phyloP scores from a whole-genome alignment of 805 yeast species.

The Saturnispora sanitii region DNA sequence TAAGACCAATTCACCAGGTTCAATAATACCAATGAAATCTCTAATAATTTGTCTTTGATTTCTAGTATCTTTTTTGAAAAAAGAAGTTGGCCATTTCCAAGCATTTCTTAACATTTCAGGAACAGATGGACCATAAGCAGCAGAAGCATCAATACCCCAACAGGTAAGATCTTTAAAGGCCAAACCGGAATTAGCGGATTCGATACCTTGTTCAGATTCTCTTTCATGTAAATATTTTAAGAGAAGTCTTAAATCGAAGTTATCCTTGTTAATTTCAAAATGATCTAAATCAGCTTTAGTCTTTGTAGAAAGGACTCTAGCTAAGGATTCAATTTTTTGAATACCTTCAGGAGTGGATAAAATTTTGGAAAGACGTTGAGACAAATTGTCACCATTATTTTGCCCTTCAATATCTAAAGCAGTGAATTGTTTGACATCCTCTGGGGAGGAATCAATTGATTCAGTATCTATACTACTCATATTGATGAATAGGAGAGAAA shows the following conservation, averaged over 20 bases:
- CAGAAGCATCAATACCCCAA: constrained; percentile 43
- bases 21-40: constrained; percentile 32
- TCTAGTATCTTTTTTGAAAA: constrained; percentile 25
- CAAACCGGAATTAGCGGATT: constrained; percentile 41
- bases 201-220: constrained; percentile 36
- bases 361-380: constrained; percentile 22
- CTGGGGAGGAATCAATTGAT: constrained; percentile 19
- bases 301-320: constrained; percentile 40
- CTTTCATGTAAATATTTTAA: constrained; percentile 31
- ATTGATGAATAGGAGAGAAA: not conserved
- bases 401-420: constrained; percentile 22
- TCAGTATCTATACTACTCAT: constrained; percentile 16
- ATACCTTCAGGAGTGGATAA: constrained; percentile 21
- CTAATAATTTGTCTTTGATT: constrained; percentile 31
- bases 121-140: constrained; percentile 40
- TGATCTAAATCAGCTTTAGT: constrained; percentile 35
- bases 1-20: constrained; percentile 58
- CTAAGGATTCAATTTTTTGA: constrained; percentile 36
- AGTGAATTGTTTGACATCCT: constrained; percentile 20
- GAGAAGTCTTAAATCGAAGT: constrained; percentile 37
- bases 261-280: constrained; percentile 35
- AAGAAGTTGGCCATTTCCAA: constrained; percentile 22
- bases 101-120: constrained; percentile 32
- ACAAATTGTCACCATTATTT: constrained; percentile 18
- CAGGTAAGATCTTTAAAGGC: constrained; percentile 36